A percentile compares a stretch with the other conserved stretches of the same genome.
These are phyloP conservation scores for Taiozyma sp. DNA, from an alignment of 1,139 yeast genomes.

Conservation along the genomic window DNA sequence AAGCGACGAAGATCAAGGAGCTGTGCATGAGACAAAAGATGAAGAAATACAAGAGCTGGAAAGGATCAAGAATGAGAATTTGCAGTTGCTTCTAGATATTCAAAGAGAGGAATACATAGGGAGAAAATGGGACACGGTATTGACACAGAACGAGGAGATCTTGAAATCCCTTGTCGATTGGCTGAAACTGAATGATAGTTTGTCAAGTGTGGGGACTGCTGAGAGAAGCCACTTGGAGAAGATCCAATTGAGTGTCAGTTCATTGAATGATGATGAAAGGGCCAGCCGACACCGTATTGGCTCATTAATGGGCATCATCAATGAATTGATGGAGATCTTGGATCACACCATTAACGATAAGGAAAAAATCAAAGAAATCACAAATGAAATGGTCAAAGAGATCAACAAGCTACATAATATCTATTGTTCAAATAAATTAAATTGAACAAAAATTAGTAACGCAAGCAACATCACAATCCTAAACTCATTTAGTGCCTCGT, in stretches of 20 bases:
- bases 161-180: slow-evolving; percentile 36
- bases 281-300: background rate
- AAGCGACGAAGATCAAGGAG: background rate
- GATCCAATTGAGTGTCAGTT: slow-evolving; percentile 5
- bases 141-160: slow-evolving; percentile 37
- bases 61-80: slow-evolving; percentile 32
- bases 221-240: background rate
- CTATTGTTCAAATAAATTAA: background rate
- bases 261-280: background rate
- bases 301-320: background rate
- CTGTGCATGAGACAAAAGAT: background rate
- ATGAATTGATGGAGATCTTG: background rate
- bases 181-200: slow-evolving; percentile 22
- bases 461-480: background rate
- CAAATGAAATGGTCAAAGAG: background rate
- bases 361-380: background rate
- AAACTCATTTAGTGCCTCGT: background rate
- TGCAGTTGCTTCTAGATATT: slow-evolving; percentile 36
- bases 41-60: slow-evolving; percentile 12
- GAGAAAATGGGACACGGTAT: slow-evolving; percentile 31
- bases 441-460: background rate
- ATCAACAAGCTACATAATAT: background rate
- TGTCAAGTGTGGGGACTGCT: background rate
- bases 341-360: slow-evolving; percentile 8
- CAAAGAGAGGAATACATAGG: slow-evolving; percentile 39